Evolutionary conservation across 768 basidiomycete genomes (phyloP), one percentile per base, ranked within the genome.

Genomic region (Udeniomyces megalosporus): DNA sequence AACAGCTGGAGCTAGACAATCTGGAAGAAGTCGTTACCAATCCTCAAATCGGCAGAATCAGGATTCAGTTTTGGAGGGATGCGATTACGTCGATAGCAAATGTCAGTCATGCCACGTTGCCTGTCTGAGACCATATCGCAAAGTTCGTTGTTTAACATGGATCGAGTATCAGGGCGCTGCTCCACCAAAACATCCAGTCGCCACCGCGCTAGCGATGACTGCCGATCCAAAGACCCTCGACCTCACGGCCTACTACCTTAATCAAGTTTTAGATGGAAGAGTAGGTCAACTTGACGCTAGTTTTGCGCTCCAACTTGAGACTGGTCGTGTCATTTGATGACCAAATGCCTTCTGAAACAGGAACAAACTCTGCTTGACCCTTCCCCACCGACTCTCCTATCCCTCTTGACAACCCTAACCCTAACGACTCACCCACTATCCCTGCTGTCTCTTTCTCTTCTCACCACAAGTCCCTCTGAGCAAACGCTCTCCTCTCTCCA

Each of bases 51-150:
- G 88, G 86, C n/a, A 81, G 82, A 71, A 86, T 88, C 79, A 79
- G 86, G 66, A 80, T 88, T 76, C 83, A 88, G 70, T 90, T 89
- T 71, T 91, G 88, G 88, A 80, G 81, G 68, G 86, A 91, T 69
- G 82, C 85, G 14, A 69, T 89, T 29, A 85, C 82, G 68, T 78
- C 75, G 51, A 80, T 88, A 24, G 75, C 75, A 68, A 79, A 84
- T 70, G 88, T 24, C 24, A 15, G 34, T n/a, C 15, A 15, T 60
- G 6, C 35, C 31, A 32, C 20, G 10, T 29, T 29, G 58, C 34
- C 17, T 51, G 38, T 29, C 20, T n/a, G n/a, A n/a, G n/a, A n/a
- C n/a, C n/a, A n/a, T n/a, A n/a, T n/a, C n/a, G n/a, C n/a, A n/a
- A n/a, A n/a, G n/a, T n/a, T n/a, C n/a, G n/a, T 15, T 50, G 44